Percentiles rank a stretch among this genome's conserved stretches.
Evolutionary conservation across 345 rosid genomes (phyloP).

Genomic region (Noccaea bulbosa): DNA sequence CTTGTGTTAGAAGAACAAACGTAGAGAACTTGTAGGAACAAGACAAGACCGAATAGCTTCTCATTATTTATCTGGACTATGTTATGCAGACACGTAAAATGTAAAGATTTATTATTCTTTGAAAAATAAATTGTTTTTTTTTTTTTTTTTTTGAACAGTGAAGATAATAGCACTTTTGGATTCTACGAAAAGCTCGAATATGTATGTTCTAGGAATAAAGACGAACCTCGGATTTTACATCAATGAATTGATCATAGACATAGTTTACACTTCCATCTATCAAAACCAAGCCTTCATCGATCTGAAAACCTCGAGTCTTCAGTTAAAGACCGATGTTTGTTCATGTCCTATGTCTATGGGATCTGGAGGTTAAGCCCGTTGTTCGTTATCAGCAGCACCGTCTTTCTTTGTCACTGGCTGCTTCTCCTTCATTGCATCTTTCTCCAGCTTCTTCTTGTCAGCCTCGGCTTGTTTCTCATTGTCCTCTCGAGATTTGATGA

Average conservation of each 20-base stretch:
- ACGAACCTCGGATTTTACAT: constrained; percentile 35
- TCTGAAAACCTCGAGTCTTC: constrained; percentile 20
- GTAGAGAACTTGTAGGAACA: constrained; percentile 15
- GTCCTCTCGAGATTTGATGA: constrained; percentile 82
- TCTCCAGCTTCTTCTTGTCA: constrained; percentile 90
- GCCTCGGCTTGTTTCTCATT: constrained; percentile 82
- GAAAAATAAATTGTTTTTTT: background rate
- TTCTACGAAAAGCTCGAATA: constrained; percentile 15
- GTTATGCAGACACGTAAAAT: constrained; percentile 24
- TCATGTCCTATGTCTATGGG: constrained; percentile 45
- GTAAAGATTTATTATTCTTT: constrained; percentile 21
- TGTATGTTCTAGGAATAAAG: constrained; percentile 13
- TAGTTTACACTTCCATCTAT: constrained; percentile 30
- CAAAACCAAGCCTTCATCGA: constrained; percentile 21
- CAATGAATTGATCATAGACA: constrained; percentile 26
- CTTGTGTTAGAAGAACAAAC: constrained; percentile 24
- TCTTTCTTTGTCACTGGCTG: constrained; percentile 63
- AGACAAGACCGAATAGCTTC: background rate
- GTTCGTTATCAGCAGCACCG: constrained; percentile 43
- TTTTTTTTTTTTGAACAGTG: constrained; percentile 2
- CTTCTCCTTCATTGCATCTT: constrained; percentile 79
- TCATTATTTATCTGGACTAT: constrained; percentile 22
- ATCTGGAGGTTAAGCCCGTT: constrained; percentile 44
- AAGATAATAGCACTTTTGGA: constrained; percentile 17
- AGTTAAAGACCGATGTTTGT: constrained; percentile 15